phyloP scores from a whole-genome alignment of 2,329 filamentous ascomycete genomes.

The Orbilia javanica region DNA sequence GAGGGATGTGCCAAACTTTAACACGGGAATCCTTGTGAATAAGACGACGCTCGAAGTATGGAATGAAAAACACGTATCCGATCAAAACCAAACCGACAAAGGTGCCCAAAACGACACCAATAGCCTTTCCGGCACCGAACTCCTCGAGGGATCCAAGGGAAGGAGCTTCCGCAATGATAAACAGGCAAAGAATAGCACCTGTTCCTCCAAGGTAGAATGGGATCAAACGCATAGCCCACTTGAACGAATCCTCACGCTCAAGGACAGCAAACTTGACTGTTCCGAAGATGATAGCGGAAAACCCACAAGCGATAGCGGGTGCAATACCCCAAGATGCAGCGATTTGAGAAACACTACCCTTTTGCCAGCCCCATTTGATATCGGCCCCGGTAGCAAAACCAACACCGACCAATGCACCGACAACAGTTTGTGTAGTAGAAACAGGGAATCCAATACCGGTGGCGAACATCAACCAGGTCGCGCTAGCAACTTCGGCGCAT shows the following conservation, averaged over 20 bases:
- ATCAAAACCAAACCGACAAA: constrained; percentile 69
- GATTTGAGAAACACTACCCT: constrained; percentile 71
- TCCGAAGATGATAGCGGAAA: constrained; percentile 71
- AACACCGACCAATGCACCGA: constrained; percentile 66
- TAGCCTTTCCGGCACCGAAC: constrained; percentile 66
- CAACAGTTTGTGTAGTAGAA: constrained; percentile 67
- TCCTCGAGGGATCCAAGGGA: constrained; percentile 30
- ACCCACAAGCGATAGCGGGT: constrained; percentile 70
- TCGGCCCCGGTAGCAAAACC: constrained; percentile 68
- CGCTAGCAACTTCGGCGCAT: constrained; percentile 68
- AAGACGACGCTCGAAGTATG: constrained; percentile 72
- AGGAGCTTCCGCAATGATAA: constrained; percentile 71
- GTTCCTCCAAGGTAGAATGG: constrained; percentile 73
- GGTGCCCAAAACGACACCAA: constrained; percentile 71
- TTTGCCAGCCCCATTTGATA: constrained; percentile 71
- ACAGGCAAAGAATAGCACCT: constrained; percentile 71
- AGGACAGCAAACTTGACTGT: constrained; percentile 72
- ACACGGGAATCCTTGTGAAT: constrained; percentile 74
- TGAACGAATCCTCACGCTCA: constrained; percentile 70
- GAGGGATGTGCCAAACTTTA: constrained; percentile 70
- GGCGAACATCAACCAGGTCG: constrained; percentile 70
- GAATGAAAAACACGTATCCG: constrained; percentile 70
- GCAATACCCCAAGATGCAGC: constrained; percentile 75
- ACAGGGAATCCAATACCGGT: constrained; percentile 70
- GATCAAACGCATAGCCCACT: constrained; percentile 69